phyloP scores from a whole-genome alignment of 805 yeast species.

The Saturnispora saitoi region DNA sequence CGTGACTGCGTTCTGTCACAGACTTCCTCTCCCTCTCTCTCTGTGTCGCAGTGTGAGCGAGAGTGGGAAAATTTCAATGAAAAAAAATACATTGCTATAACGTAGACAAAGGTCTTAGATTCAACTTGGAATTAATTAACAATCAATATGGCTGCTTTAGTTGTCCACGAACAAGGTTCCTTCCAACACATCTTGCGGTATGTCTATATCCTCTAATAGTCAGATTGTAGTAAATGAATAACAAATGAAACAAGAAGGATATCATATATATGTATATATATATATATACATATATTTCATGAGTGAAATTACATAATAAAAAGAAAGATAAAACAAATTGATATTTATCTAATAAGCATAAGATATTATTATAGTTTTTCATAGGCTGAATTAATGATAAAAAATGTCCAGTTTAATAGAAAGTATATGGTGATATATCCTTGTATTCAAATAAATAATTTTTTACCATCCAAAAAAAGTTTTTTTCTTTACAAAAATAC shows the following conservation, averaged over 20 bases:
- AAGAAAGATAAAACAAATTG: too few relatives aligned
- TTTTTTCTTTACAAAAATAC: too few relatives aligned
- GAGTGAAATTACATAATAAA: too few relatives aligned
- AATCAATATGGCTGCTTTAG: constrained; percentile 31
- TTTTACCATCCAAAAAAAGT: too few relatives aligned
- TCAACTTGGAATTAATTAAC: constrained; percentile 1
- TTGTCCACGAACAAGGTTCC: constrained; percentile 97
- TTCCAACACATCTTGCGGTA: constrained; percentile 99
- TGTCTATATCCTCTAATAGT: constrained; percentile 30
- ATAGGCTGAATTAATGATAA: too few relatives aligned
- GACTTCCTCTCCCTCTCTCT: too few relatives aligned
- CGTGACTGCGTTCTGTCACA: constrained; percentile 1
- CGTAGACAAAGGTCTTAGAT: not conserved
- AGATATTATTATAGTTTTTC: too few relatives aligned
- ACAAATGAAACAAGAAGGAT: not conserved
- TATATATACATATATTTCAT: too few relatives aligned
- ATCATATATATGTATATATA: not conserved
- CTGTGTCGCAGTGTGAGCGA: not conserved
- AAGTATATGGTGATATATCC: too few relatives aligned
- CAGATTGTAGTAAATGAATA: not conserved
- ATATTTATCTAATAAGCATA: too few relatives aligned
- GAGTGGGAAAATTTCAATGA: constrained; percentile 5
- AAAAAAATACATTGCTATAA: not conserved
- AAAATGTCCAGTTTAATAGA: too few relatives aligned
- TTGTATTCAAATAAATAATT: too few relatives aligned